Evolutionary conservation across 768 basidiomycete species (phyloP), one percentile per base, ranked within the genome.

Genomic region (Phanerochaete carnosa): DNA sequence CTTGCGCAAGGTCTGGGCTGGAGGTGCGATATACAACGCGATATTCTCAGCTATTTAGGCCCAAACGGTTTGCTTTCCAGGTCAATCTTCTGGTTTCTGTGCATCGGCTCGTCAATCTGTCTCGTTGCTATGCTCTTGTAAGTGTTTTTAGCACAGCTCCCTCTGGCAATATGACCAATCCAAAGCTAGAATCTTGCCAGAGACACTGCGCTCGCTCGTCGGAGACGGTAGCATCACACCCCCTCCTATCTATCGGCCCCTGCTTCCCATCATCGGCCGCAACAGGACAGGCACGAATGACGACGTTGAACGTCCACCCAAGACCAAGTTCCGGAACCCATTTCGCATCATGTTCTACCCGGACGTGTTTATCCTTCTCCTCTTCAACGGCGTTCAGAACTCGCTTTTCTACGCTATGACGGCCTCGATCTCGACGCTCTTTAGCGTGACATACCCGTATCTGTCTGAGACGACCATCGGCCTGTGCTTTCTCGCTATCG

Each of bases 401-500:
- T 73, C 83, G 13, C 79, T 86, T 1, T 85, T 83, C 66, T 88
- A 88, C 64, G 80, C 78, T 29, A 80, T 87, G 26, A 80, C 77
- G 1, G 81, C 89, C 0, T 81, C 82, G 1, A 77, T 87, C 15
- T 84, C 88, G 0, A 80, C 85, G 0, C 75, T 87, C 0, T 86
- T 92, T 68, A 73, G 78, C 51, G 62, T 72, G 1, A 74, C 79
- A 0, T 92, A 94, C 63, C 79, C 85, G 0, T 79, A 72, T 61
- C 76, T 92, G n/a, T 80, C 72, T 57, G 81, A 90, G 61, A 84
- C 85, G 3, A 78, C 82, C 25, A 79, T 90, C 30, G 93, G 93
- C 2, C 73, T 95, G 4, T 93, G 89, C 70, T 95, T 87, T 74
- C 74, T 94, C 56, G 83, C 86, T 1, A 80, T 88, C 55, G 93